phyloP scores from a whole-genome alignment of 2,329 filamentous ascomycete genomes.

The Monosporascus sp. region DNA sequence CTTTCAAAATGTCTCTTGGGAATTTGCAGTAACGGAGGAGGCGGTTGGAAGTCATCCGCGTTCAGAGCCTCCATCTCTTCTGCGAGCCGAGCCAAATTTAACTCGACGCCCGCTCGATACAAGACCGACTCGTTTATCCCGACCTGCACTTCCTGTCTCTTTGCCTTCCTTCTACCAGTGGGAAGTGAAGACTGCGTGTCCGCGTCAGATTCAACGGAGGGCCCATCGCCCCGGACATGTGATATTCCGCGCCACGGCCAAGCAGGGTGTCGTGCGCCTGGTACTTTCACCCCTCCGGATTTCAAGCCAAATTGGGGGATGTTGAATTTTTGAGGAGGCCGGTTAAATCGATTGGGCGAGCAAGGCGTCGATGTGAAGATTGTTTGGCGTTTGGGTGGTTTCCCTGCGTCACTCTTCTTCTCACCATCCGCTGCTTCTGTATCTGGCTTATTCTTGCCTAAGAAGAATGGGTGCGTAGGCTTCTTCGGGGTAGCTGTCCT shows the following conservation, averaged over 20 bases:
- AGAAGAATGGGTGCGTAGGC: constrained; percentile 60
- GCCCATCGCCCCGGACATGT: constrained; percentile 52
- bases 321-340: constrained; percentile 24
- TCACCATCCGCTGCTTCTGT: constrained; percentile 13
- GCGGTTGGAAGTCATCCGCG: constrained; percentile 36
- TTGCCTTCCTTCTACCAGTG: constrained; percentile 39
- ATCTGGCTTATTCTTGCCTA: constrained; percentile 42
- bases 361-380: constrained; percentile 50
- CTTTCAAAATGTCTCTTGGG: constrained; percentile 55
- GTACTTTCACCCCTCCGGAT: constrained; percentile 50
- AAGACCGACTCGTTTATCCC: constrained; percentile 39
- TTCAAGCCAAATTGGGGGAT: constrained; percentile 40
- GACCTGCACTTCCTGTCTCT: constrained; percentile 41
- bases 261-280: constrained; percentile 60
- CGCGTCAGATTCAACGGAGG: background rate
- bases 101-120: constrained; percentile 25
- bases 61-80: constrained; percentile 30
- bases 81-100: constrained; percentile 33
- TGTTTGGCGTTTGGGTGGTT: constrained; percentile 29
- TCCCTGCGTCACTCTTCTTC: constrained; percentile 20
- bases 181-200: background rate
- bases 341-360: constrained; percentile 41
- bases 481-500: constrained; percentile 13
- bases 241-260: constrained; percentile 65
- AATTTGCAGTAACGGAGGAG: constrained; percentile 46